Percentiles rank a stretch among this genome's conserved stretches.
phyloP scores from a whole-genome alignment of 305 asterid genomes.

The Andrographis paniculata region DNA sequence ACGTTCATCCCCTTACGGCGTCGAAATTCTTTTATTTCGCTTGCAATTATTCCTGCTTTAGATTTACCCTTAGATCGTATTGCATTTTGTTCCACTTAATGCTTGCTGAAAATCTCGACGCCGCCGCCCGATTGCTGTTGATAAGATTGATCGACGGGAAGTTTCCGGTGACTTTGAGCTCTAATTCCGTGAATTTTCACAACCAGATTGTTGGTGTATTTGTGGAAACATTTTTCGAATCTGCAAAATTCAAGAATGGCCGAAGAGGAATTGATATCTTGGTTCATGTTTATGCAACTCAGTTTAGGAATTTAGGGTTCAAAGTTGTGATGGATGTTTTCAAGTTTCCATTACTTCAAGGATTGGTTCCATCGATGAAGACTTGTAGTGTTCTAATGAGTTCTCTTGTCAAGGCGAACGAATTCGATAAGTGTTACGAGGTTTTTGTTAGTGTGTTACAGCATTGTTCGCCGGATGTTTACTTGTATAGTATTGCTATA shows the following conservation, averaged over 20 bases:
- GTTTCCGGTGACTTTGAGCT: conserved; percentile 27
- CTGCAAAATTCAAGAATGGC: conserved; percentile 23
- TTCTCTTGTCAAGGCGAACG: conserved; percentile 57
- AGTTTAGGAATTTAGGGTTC: conserved; percentile 43
- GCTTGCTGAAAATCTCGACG: conserved; percentile 39
- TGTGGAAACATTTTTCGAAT: conserved; percentile 31
- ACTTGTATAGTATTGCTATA: conserved; percentile 61
- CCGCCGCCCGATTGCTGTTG: conserved; percentile 67
- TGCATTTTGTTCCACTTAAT: conserved; percentile 53
- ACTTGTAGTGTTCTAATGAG: conserved; percentile 67
- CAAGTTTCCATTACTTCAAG: conserved; percentile 33
- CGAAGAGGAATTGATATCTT: conserved; percentile 53
- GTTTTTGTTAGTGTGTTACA: conserved; percentile 41
- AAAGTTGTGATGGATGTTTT: conserved; percentile 51
- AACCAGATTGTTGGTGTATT: conserved; percentile 40
- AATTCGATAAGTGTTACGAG: conserved; percentile 47
- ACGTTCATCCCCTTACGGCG: conserved; percentile 49
- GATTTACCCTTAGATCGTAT: conserved; percentile 57
- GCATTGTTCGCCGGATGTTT: conserved; percentile 53
- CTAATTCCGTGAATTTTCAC: conserved; percentile 29
- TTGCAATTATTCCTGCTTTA: conserved; percentile 35
- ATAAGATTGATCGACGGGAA: conserved; percentile 63
- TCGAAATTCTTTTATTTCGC: conserved; percentile 57
- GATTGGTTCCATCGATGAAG: conserved; percentile 64
- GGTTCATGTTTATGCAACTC: conserved; percentile 60